Evolutionary conservation across 192 early-diverging fungal genomes (phyloP), one percentile per base, ranked within the genome.

Genomic region (Coemansia sp.): DNA sequence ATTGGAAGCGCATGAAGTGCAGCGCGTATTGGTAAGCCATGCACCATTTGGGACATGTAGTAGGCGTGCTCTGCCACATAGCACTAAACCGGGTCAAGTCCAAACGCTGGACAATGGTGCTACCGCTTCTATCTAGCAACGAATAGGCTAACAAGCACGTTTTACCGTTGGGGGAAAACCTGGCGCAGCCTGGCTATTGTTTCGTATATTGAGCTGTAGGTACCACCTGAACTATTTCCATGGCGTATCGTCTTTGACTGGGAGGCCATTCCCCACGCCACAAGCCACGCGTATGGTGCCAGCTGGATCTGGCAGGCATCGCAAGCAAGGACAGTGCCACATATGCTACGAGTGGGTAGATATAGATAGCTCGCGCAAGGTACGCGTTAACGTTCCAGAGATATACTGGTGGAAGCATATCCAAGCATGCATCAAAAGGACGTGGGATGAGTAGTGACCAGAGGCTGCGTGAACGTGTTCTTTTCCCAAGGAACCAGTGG

Each of bases 341-440:
- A 46, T 78, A 2, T 86, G 85, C 69, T 38, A 64, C 6, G 11
- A 63, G 43, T 86, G 85, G 85, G 74, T 85, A 23, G 52, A 64
- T 16, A 66, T 72, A 5, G 80, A 79, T 43, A 82, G 76, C 65
- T 57, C 74, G 26, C 65, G 78, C 38, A 67, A 73, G 33, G 62
- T 76, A 28, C 55, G 53, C 44, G 76, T 82, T 38, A 85, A 85
- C 19, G 80, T 82, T 10, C 84, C 80, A 1, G 64, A 85, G 52
- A 85, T 85, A 43, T 82, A 79, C 57, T 85, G 84, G 84, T 85
- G 84, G 84, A 85, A 85, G 61, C 84, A 85, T 49, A 78, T 78
- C 37, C 80, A 85, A 43, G 74, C 68, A 28, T 85, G 84, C 72
- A 71, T 67, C 62, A 83, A 75, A 58, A 68, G 67, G n/a, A 49